Conservation (phyloP, 1,284 basidiomycete species). For the Moniliophthora roreri region DNA sequence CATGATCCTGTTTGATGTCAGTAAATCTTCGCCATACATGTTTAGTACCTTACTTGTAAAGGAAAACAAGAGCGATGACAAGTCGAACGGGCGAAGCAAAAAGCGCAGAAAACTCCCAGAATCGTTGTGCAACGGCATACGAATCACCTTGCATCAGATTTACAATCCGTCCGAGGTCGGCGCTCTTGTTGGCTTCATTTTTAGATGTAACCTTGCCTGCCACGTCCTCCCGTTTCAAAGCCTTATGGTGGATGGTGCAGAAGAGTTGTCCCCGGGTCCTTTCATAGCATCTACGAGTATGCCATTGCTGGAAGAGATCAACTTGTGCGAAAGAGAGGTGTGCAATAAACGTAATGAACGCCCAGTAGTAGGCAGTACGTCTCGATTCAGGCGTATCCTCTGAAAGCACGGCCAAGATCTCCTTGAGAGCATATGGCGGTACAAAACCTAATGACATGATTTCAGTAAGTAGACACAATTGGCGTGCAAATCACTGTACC, state of each 20-base stretch:
- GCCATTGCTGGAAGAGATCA: slow-evolving; percentile 66
- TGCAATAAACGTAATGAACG: slow-evolving; percentile 64
- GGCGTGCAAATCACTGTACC: slow-evolving; percentile 38
- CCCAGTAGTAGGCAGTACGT: slow-evolving; percentile 66
- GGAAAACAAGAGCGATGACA: slow-evolving; percentile 68
- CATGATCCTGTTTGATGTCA: slow-evolving; percentile 68
- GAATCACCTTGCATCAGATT: slow-evolving; percentile 75
- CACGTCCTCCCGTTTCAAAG: slow-evolving; percentile 58
- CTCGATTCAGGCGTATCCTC: slow-evolving; percentile 46
- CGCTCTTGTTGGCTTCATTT: slow-evolving; percentile 43
- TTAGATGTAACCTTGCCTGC: slow-evolving; percentile 51
- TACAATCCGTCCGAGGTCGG: slow-evolving; percentile 70
- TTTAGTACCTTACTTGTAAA: slow-evolving; percentile 72
- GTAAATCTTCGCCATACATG: no score
- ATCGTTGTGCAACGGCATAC: slow-evolving; percentile 69
- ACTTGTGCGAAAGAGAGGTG: slow-evolving; percentile 70
- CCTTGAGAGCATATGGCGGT: slow-evolving; percentile 59
- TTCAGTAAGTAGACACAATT: slow-evolving; percentile 8
- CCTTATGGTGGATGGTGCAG: slow-evolving; percentile 73
- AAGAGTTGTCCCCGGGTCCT: slow-evolving; percentile 68
- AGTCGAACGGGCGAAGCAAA: slow-evolving; percentile 76
- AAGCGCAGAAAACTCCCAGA: slow-evolving; percentile 69
- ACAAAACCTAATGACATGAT: slow-evolving; percentile 46
- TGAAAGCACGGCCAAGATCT: slow-evolving; percentile 51
- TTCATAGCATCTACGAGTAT: slow-evolving; percentile 64